These are phyloP conservation scores for Backusella psychrophila DNA, from an alignment of 192 early-diverging fungal species.

Conservation along the genomic window DNA sequence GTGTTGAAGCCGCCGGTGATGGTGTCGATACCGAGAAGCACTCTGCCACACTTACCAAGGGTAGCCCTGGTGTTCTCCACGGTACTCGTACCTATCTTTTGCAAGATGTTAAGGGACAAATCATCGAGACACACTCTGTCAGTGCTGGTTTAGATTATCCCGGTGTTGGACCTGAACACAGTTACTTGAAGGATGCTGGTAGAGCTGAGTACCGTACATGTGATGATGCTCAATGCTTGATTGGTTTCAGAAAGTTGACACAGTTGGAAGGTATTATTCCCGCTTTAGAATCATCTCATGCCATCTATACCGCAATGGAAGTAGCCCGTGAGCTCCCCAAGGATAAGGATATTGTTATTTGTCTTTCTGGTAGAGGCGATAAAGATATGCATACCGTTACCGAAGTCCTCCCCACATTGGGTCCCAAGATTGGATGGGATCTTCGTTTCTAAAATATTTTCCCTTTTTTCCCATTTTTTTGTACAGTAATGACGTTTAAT, in stretches of 20 bases:
- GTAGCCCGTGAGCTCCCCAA: slow-evolving; percentile 69
- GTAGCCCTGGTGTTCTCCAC: slow-evolving; percentile 91
- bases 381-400: slow-evolving; percentile 96
- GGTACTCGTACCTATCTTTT: slow-evolving; percentile 94
- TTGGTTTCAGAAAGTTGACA: slow-evolving; percentile 74
- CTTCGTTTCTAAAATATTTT: slow-evolving; percentile 48
- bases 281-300: slow-evolving; percentile 94
- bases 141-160: slow-evolving; percentile 98
- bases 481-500: neutral
- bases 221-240: slow-evolving; percentile 77
- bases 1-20: slow-evolving; percentile 94
- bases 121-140: slow-evolving; percentile 92
- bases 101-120: slow-evolving; percentile 96
- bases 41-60: slow-evolving; percentile 85
- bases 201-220: slow-evolving; percentile 74
- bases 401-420: slow-evolving; percentile 85
- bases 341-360: slow-evolving; percentile 86
- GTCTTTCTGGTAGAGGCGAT: slow-evolving; percentile 92
- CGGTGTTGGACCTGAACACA: slow-evolving; percentile 96
- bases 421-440: slow-evolving; percentile 93
- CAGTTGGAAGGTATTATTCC: slow-evolving; percentile 91
- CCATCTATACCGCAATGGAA: slow-evolving; percentile 79
- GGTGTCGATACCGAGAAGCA: slow-evolving; percentile 86
- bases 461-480: neutral
- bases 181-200: slow-evolving; percentile 83